Evolutionary conservation across 208 protist genomes (phyloP), one percentile per base, ranked within the genome.

Genomic region (Borovskyia barvae): DNA sequence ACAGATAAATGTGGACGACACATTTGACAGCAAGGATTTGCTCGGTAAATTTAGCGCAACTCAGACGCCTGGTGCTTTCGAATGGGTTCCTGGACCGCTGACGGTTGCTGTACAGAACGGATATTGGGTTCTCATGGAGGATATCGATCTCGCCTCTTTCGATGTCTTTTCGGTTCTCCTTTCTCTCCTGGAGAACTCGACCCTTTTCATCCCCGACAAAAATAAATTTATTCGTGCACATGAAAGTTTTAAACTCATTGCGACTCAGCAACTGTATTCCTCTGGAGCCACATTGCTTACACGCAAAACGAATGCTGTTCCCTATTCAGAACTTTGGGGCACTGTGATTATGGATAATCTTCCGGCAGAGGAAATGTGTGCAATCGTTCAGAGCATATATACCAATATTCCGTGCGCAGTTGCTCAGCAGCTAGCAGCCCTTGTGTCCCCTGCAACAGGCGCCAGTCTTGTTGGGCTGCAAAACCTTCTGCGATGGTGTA

Each of bases 21-120:
- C 97, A 11, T 98, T 98, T 46, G 99, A 99, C 77, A 90, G 90
- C 43, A 99, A 99, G 59, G 97, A 98, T 30, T 75, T 99, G 5
- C 65, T 99, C 2, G 99, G 99, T 19, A 98, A 97, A 6, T 99
- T 99, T 72, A 91, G 98, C 33, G 99, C 97, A n/a, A 98, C 95
- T 0, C 95, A 99, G 37, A 85, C 82, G 5, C 97, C 98, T 1
- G 99, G 99, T 30, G 77, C 99, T 30, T 99, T 99, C 72, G 82
- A 94, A 32, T 99, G 98, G 96, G 84, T 99, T 50, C 66, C 93
- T n/a, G 98, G 98, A 25, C 94, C 96, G 12, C 71, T 99, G 41
- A 97, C 97, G 28, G 75, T 90, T 20, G 98, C 98, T 9, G 97
- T 99, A 8, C 36, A 78, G 58, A 80, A 98, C 37, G 98, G 98